Evolutionary conservation across 2,329 filamentous ascomycete genomes (phyloP).

Genomic region (Cadophora sp.): DNA sequence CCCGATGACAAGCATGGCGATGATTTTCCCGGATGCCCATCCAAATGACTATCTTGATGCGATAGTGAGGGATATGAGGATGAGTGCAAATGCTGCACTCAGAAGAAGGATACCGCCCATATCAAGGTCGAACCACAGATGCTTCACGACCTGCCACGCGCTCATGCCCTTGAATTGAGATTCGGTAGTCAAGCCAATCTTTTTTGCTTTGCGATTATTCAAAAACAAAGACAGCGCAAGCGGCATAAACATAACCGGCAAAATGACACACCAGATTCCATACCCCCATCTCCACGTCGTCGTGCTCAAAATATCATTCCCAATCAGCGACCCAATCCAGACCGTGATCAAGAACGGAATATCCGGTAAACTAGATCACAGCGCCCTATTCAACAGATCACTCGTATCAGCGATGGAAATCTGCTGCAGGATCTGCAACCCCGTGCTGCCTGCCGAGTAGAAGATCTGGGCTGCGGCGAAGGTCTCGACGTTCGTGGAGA

Average conservation of each 20-base stretch:
- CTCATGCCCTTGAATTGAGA: slow-evolving; percentile 47
- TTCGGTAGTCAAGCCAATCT: slow-evolving; percentile 51
- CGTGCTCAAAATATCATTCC: slow-evolving; percentile 52
- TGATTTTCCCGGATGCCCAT: slow-evolving; percentile 50
- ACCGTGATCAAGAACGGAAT: slow-evolving; percentile 53
- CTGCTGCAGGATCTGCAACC: slow-evolving; percentile 54
- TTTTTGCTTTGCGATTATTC: slow-evolving; percentile 58
- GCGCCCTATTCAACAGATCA: slow-evolving; percentile 64
- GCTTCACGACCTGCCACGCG: slow-evolving; percentile 42
- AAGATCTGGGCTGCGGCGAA: slow-evolving; percentile 67
- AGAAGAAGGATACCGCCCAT: slow-evolving; percentile 35
- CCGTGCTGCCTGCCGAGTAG: slow-evolving; percentile 65
- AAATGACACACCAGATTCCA: slow-evolving; percentile 66
- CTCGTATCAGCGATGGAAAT: slow-evolving; percentile 74
- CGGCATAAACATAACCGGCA: slow-evolving; percentile 62
- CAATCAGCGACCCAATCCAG: slow-evolving; percentile 60
- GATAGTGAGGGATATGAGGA: slow-evolving; percentile 39
- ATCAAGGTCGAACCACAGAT: slow-evolving; percentile 46
- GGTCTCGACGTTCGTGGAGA: slow-evolving; percentile 62
- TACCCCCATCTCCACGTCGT: slow-evolving; percentile 68
- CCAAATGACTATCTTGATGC: slow-evolving; percentile 35
- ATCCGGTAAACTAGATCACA: slow-evolving; percentile 51
- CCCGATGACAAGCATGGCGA: slow-evolving; percentile 51
- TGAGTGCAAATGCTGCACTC: slow-evolving; percentile 33
- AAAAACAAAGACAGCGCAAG: slow-evolving; percentile 58